Evolutionary conservation across 257 asterid species (phyloP).

Genomic region (Solanum sitiens): DNA sequence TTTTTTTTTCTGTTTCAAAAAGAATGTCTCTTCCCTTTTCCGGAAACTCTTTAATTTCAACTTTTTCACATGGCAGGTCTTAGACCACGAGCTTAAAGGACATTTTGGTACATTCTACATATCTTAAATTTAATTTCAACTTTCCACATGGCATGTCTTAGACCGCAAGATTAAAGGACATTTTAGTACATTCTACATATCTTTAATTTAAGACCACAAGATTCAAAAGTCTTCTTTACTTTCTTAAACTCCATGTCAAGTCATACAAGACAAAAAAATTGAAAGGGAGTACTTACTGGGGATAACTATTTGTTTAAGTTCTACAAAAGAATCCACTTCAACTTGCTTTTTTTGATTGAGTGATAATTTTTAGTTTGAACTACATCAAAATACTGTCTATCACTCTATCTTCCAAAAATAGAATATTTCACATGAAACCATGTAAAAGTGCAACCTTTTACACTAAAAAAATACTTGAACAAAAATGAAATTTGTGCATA

Average conservation of each 20-base stretch:
- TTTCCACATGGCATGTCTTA: not conserved
- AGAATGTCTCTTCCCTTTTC: not conserved
- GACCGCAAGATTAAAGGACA: not conserved
- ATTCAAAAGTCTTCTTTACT: not conserved
- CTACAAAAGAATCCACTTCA: not conserved
- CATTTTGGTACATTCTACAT: not conserved
- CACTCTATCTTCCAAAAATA: not conserved
- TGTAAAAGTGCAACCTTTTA: not conserved
- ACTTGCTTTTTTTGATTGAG: not conserved
- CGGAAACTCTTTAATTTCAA: not conserved
- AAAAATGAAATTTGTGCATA: not conserved
- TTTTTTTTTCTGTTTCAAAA: too few relatives aligned
- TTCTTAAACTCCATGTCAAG: not conserved
- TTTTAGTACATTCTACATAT: not conserved
- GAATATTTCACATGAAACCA: not conserved
- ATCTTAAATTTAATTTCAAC: not conserved
- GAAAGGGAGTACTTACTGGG: not conserved
- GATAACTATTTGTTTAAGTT: not conserved
- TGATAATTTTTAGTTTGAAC: not conserved
- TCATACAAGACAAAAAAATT: not conserved
- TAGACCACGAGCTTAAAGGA: not conserved
- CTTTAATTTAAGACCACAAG: not conserved
- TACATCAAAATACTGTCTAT: not conserved
- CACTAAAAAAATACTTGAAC: not conserved
- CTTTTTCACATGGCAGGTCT: not conserved